Percentiles rank a stretch among this genome's conserved stretches.
Evolutionary conservation across 257 asterid genomes (phyloP).

Genomic region (Nicotiana tabacum): DNA sequence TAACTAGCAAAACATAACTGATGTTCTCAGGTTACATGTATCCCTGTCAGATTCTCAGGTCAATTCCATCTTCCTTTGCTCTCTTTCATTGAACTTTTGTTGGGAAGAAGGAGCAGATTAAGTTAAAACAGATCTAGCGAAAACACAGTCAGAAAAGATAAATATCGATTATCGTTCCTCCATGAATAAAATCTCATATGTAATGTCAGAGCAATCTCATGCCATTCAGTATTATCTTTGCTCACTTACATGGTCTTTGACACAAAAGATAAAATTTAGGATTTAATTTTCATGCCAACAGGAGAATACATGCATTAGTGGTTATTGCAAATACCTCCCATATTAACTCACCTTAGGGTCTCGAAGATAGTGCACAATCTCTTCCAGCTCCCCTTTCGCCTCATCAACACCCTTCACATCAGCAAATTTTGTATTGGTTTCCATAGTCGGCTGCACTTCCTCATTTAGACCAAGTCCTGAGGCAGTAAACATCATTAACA

Average conservation of each 20-base stretch:
- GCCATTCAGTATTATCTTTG: neutral
- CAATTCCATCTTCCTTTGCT: neutral
- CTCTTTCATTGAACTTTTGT: neutral
- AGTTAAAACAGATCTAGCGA: neutral
- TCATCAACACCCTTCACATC: conserved; percentile 98
- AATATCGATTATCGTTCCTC: neutral
- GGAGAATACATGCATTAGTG: neutral
- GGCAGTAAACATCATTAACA: conserved; percentile 12
- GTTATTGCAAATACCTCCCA: neutral
- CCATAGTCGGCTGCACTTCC: conserved; percentile 83
- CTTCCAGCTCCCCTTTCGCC: conserved; percentile 92
- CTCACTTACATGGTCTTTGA: neutral
- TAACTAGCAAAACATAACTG: neutral
- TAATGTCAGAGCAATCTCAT: neutral
- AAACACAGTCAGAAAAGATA: neutral
- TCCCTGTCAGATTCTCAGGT: neutral
- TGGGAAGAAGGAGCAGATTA: neutral
- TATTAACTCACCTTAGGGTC: conserved; percentile 75
- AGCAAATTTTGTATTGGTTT: conserved; percentile 73
- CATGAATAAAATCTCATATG: neutral
- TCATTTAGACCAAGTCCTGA: conserved; percentile 86
- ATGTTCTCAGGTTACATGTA: neutral
- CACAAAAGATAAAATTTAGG: neutral
- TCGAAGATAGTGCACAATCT: conserved; percentile 95
- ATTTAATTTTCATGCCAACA: neutral